Evolutionary conservation across 768 basidiomycete genomes (phyloP).

Genomic region (Collybia mongolica): DNA sequence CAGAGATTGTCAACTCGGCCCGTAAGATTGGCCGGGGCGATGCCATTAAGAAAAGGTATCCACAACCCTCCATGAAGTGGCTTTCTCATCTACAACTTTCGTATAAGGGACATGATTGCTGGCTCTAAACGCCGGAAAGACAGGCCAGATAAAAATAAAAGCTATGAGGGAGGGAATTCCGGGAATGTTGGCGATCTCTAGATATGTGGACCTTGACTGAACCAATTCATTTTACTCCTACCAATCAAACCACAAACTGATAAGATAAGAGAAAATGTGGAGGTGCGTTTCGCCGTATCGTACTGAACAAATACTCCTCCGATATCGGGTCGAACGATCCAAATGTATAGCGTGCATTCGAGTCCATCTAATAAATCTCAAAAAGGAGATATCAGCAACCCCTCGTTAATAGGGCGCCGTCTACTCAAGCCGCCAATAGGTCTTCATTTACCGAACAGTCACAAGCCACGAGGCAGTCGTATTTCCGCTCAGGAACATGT

Average conservation of each 20-base stretch:
- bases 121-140: slow-evolving; percentile 68
- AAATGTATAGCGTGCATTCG: background rate
- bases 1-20: slow-evolving; percentile 71
- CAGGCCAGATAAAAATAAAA: slow-evolving; percentile 23
- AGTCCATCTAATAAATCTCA: background rate
- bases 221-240: too few relatives aligned
- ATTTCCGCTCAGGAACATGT: too few relatives aligned
- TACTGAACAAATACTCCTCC: too few relatives aligned
- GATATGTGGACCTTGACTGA: too few relatives aligned
- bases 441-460: background rate
- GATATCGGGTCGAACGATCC: too few relatives aligned
- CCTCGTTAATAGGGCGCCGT: slow-evolving; percentile 12
- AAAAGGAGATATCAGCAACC: background rate
- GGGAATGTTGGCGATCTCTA: too few relatives aligned
- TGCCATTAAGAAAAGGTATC: slow-evolving; percentile 71
- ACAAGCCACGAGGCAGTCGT: background rate
- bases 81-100: slow-evolving; percentile 3
- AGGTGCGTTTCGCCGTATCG: background rate
- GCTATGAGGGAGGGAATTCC: background rate
- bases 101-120: slow-evolving; percentile 73
- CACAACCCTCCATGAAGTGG: background rate
- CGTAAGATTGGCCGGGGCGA: slow-evolving; percentile 65
- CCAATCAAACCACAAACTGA: too few relatives aligned
- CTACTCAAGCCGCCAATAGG: slow-evolving; percentile 7
- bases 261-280: too few relatives aligned